These are phyloP conservation scores for Candida qinlingensis DNA, from an alignment of 805 yeast species.

Conservation along the genomic window DNA sequence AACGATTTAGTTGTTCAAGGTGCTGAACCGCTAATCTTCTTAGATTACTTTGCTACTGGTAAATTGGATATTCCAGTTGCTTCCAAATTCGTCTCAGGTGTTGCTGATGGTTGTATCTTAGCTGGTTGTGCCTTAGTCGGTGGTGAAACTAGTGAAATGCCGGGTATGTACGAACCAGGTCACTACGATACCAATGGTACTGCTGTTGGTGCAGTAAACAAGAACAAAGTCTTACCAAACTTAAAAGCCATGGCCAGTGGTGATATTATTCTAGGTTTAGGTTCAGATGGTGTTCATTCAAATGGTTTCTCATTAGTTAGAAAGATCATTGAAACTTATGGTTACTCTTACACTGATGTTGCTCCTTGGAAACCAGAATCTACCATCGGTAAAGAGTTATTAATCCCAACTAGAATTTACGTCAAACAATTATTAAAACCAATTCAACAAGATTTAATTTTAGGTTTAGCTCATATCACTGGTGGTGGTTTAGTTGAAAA, in stretches of 20 bases:
- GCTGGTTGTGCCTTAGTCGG: slow-evolving; percentile 98
- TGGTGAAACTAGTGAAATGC: slow-evolving; percentile 99
- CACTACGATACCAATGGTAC: slow-evolving; percentile 99
- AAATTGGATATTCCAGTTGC: slow-evolving; percentile 81
- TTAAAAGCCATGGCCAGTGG: slow-evolving; percentile 65
- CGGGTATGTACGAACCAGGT: slow-evolving; percentile 93
- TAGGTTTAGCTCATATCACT: slow-evolving; percentile 94
- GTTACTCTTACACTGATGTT: slow-evolving; percentile 59
- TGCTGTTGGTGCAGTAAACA: slow-evolving; percentile 93
- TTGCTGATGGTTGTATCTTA: slow-evolving; percentile 90
- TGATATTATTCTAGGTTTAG: slow-evolving; percentile 79
- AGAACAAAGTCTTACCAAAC: slow-evolving; percentile 69
- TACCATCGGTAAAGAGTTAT: slow-evolving; percentile 79
- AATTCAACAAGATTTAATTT: slow-evolving; percentile 56
- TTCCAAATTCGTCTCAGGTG: slow-evolving; percentile 87
- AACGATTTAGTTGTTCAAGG: slow-evolving; percentile 98
- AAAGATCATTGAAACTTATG: slow-evolving; percentile 76
- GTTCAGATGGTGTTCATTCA: slow-evolving; percentile 91
- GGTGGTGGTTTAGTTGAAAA: slow-evolving; percentile 98
- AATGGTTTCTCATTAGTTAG: slow-evolving; percentile 95
- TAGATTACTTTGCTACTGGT: slow-evolving; percentile 96
- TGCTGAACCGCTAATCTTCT: slow-evolving; percentile 92
- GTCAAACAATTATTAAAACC: slow-evolving; percentile 85
- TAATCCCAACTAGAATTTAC: slow-evolving; percentile 90
- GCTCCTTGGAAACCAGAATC: slow-evolving; percentile 81